phyloP scores from a whole-genome alignment of 768 basidiomycete species.

The Pleurotus djamor region DNA sequence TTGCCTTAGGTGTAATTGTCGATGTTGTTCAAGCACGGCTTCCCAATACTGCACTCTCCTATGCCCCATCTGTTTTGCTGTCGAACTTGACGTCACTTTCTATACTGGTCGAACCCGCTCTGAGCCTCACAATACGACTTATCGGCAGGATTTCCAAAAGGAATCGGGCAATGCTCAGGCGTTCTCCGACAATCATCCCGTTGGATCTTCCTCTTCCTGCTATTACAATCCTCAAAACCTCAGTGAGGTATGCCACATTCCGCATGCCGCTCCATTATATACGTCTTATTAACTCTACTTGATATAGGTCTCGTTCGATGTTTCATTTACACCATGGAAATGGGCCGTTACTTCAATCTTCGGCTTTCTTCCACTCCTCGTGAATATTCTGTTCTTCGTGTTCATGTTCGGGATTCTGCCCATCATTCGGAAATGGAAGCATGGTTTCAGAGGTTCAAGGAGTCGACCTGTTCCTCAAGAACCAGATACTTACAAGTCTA shows the following conservation, averaged over 20 bases:
- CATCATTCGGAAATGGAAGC: not conserved
- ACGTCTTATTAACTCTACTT: not conserved
- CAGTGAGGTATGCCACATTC: conserved; percentile 4
- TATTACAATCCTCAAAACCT: conserved; percentile 14
- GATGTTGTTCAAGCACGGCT: conserved; percentile 11
- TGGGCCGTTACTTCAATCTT: conserved; percentile 15
- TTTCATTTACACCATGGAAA: conserved; percentile 14
- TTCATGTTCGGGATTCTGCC: not conserved
- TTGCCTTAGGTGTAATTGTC: conserved; percentile 12
- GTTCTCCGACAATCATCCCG: conserved; percentile 10
- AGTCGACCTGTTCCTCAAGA: not conserved
- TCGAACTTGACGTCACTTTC: conserved; percentile 10
- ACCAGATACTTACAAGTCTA: not conserved
- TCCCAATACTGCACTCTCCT: conserved; percentile 9
- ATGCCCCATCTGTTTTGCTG: conserved; percentile 14
- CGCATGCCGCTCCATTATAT: not conserved
- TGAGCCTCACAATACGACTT: conserved; percentile 6
- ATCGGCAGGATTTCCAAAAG: conserved; percentile 13
- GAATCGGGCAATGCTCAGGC: conserved; percentile 4
- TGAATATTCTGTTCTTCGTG: conserved; percentile 8
- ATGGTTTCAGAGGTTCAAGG: not conserved
- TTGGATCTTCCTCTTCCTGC: conserved; percentile 13
- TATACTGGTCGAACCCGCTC: not conserved
- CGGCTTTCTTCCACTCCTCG: conserved; percentile 12
- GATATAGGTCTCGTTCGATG: conserved; percentile 8